Evolutionary conservation across 2,329 filamentous ascomycete genomes (phyloP), one percentile per base, ranked within the genome.

Genomic region (Trichoderma atrobrunneum): DNA sequence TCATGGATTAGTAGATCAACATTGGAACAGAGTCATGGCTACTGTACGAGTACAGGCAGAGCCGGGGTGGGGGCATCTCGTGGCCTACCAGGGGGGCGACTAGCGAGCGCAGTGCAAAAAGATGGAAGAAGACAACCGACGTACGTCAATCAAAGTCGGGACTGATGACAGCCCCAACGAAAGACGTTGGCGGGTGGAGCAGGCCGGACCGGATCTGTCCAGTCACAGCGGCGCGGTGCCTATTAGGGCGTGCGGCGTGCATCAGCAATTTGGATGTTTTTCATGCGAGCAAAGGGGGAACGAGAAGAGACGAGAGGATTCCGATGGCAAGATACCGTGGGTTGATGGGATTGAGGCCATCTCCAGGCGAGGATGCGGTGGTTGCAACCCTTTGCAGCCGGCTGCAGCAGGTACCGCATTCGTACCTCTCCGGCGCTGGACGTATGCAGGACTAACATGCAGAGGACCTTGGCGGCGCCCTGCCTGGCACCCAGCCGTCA

Each of bases 1-100:
- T n/a, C 39, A 54, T 54, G 48, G 48, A 54, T 54, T 14, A 24
- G 48, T 14, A 54, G 48, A 54, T 54, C 48, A 24, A 24, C 34
- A 36, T 36, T 36, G 34, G 34, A 16, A 36, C n/a, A 24, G 48
- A 54, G 48, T 54, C 48, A 60, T 62, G 39, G 36, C 36, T 10
- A n/a, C 16, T 43, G 39, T 43, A 43, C 39, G 16, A n/a, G 36
- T 43, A 43, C 39, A 62, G 57, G 34, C 39, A 28, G 57, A 62
- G 66, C 28, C 24, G 36, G 30, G 14, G 57, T 51, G 39, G 24
- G 34, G 65, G 60, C 43, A 71, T 71, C 68, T 64, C 24, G 60
- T 71, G 60, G 66, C 39, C 43, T 68, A 64, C 30, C n/a, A 32
- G 60, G 60, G 68, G 60, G 68, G 60, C 60, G 60, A 64, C 43